Conservation (phyloP, 768 basidiomycete genomes). For the Amanita phalloides region DNA sequence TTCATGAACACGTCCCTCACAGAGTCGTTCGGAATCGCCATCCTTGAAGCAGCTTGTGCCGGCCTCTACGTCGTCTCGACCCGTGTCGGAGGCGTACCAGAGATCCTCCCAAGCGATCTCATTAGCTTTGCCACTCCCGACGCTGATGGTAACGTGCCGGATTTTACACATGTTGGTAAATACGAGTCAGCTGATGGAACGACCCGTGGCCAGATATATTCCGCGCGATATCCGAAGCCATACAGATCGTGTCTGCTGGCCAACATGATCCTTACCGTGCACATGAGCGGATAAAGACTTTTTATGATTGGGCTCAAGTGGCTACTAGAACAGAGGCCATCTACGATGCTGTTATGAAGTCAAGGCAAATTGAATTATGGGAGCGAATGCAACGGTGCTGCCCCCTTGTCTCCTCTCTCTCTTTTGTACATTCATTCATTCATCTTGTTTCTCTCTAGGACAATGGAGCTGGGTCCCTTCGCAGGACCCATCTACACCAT, state of each 20-base stretch:
- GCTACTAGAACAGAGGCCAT: conserved; percentile 76
- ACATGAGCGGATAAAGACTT: conserved; percentile 65
- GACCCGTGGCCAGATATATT: conserved; percentile 56
- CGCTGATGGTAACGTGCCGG: conserved; percentile 62
- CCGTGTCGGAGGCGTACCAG: conserved; percentile 90
- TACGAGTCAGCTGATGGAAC: not conserved
- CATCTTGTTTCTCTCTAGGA: conserved; percentile 27
- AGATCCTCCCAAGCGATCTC: conserved; percentile 89
- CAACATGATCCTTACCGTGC: conserved; percentile 67
- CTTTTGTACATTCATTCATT: not conserved
- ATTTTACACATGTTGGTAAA: not conserved
- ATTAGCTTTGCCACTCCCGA: conserved; percentile 92
- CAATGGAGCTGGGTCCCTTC: conserved; percentile 66
- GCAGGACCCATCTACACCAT: conserved; percentile 83
- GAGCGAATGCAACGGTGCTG: conserved; percentile 65
- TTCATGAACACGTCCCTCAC: conserved; percentile 95
- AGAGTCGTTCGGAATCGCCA: conserved; percentile 95
- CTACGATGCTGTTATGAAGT: conserved; percentile 57
- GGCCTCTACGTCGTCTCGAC: conserved; percentile 94
- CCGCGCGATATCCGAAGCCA: conserved; percentile 72
- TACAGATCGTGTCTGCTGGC: conserved; percentile 54
- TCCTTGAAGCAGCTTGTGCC: conserved; percentile 91
- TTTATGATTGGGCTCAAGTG: conserved; percentile 85
- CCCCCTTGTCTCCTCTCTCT: not conserved
- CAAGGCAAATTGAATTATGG: conserved; percentile 59